Evolutionary conservation across 2,329 filamentous ascomycete genomes (phyloP).

Genomic region (Scolecobasidium constrictum): DNA sequence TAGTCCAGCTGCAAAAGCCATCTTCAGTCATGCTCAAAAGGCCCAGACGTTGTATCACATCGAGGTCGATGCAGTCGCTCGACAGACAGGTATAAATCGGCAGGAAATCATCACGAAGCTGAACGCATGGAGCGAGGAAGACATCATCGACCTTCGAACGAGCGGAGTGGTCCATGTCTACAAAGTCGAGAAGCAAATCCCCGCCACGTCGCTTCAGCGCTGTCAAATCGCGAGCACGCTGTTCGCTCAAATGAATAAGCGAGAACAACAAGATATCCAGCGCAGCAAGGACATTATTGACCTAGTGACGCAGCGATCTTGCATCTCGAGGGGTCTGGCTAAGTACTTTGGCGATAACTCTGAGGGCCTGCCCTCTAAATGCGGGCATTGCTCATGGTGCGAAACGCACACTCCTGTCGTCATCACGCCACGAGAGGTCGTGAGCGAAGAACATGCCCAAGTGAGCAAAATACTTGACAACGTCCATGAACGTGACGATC

Average conservation of each 20-base stretch:
- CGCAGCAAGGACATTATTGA: constrained; percentile 40
- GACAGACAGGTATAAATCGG: constrained; percentile 25
- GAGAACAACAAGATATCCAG: constrained; percentile 43
- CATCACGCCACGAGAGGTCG: constrained; percentile 28
- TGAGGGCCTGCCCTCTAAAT: constrained; percentile 31
- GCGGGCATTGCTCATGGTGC: constrained; percentile 45
- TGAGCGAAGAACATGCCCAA: constrained; percentile 26
- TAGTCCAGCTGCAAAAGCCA: constrained; percentile 32
- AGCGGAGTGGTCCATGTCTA: constrained; percentile 45
- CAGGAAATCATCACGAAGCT: constrained; percentile 43
- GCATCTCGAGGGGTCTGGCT: constrained; percentile 43
- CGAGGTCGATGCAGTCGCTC: constrained; percentile 35
- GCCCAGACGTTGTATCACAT: constrained; percentile 34
- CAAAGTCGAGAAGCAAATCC: constrained; percentile 37
- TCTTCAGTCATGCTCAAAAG: constrained; percentile 31
- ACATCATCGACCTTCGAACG: constrained; percentile 40
- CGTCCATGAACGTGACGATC: constrained; percentile 42
- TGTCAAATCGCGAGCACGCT: constrained; percentile 36
- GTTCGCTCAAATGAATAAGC: constrained; percentile 38
- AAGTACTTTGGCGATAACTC: constrained; percentile 47
- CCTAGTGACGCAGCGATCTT: constrained; percentile 42
- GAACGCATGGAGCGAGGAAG: constrained; percentile 40
- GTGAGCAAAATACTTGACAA: constrained; percentile 35
- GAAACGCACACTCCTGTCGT: constrained; percentile 22
- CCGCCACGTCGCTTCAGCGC: constrained; percentile 31